Base-by-base conservation (phyloP, 2,329 filamentous ascomycete genomes). In the Aspergillus quadrilineatus region DNA sequence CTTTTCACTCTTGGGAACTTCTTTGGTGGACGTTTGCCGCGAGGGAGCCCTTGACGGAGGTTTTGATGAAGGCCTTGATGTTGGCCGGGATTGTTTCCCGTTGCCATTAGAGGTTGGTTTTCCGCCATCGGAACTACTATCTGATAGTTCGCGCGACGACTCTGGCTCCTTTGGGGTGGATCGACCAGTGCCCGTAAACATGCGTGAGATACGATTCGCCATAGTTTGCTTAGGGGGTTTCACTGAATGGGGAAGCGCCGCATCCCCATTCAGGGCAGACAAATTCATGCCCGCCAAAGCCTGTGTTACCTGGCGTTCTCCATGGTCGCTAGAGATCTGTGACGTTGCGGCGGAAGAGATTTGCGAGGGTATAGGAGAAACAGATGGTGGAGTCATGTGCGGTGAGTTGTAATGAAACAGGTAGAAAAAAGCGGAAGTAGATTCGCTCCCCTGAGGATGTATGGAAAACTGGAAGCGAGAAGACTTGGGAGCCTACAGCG, bases 161-260 rank as follows among this genome's bases (percentile, higher is more conserved):
- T 74, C 67, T 34, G 68, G 57, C 28, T 74, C 69, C 53, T 67
- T 72, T 6, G 67, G 62, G 5, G 67, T 64, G 15, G 66, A 63
- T 59, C 73, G 76, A 12, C 73, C 73, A n/a, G 72, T 67, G 53
- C 73, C 68, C 26, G 74, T 72, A 62, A 79, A 79, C 74, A 79
- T 79, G 59, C 77, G 76, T 15, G 76, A 75, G 46, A 79, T 65
- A 48, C 75, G 75, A 60, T 71, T 66, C 48, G 76, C 70, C 76
- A 79, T 78, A 28, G 73, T 77, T 17, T 73, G 65, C 64, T 68
- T 77, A 34, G 68, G 65, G 6, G 67, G 63, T 58, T 75, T 76
- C 14, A 61, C 59, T 58, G 45, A 64, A 58, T 63, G 71, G 55
- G 61, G 65, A 22, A 63, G 46, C 59, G 73, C 66, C 26, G 61